A percentile compares a stretch with the other conserved stretches of the same genome.
phyloP scores from a whole-genome alignment of 345 rosid genomes.

The Turritis glabra region DNA sequence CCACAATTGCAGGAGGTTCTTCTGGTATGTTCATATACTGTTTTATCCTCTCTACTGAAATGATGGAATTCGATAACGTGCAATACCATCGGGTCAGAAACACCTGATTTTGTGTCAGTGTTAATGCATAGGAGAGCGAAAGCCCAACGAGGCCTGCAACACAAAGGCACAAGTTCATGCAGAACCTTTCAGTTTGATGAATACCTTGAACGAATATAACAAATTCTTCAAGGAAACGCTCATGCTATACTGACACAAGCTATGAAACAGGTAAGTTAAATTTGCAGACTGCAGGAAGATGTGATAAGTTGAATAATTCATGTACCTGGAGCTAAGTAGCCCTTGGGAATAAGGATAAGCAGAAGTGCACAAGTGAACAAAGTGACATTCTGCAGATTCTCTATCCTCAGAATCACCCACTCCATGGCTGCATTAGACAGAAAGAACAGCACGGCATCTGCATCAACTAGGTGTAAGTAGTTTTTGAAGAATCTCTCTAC shows the following conservation, averaged over 20 bases:
- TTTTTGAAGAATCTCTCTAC: conserved; percentile 61
- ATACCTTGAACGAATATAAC: neutral
- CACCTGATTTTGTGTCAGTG: conserved; percentile 56
- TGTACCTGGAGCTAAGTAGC: conserved; percentile 56
- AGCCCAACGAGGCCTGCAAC: conserved; percentile 68
- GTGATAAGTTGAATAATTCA: neutral
- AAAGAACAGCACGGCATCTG: conserved; percentile 74
- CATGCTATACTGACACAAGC: neutral
- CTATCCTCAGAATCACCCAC: conserved; percentile 75
- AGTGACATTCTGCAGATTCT: conserved; percentile 67
- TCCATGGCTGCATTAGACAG: conserved; percentile 77
- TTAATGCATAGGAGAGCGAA: conserved; percentile 75
- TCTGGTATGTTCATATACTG: conserved; percentile 64
- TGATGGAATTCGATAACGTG: conserved; percentile 60
- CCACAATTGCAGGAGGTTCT: conserved; percentile 66
- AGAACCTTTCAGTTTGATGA: neutral
- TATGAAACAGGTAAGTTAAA: conserved; percentile 1
- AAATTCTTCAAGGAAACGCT: neutral
- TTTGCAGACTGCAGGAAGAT: neutral
- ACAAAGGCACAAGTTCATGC: conserved; percentile 16
- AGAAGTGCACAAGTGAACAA: conserved; percentile 72
- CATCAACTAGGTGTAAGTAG: conserved; percentile 64
- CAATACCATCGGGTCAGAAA: conserved; percentile 62
- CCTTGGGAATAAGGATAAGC: conserved; percentile 69
- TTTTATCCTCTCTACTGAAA: conserved; percentile 75